Conservation (phyloP, 2,329 filamentous ascomycete genomes). For the Sporothrix dimorphospora region DNA sequence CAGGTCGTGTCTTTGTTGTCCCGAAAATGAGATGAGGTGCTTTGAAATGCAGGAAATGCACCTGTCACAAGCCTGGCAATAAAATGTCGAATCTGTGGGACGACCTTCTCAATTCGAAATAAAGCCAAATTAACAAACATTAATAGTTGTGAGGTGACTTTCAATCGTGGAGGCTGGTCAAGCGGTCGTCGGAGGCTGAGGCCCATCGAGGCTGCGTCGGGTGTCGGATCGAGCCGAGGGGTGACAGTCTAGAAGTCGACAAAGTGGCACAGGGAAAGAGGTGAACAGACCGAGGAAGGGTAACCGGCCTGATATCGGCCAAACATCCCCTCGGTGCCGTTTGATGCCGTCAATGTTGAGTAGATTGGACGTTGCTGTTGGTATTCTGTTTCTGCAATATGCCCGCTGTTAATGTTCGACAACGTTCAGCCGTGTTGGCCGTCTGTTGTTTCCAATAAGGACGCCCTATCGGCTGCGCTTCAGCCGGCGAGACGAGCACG, state of each 20-base stretch:
- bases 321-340: background rate
- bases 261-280: background rate
- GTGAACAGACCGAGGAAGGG: background rate
- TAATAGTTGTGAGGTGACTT: too few relatives aligned
- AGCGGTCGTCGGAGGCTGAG: background rate
- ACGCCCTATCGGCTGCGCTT: constrained; percentile 11
- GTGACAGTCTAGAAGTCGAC: background rate
- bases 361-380: background rate
- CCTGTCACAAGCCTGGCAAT: background rate
- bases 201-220: background rate
- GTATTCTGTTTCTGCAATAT: background rate
- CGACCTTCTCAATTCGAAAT: background rate
- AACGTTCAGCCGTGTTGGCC: background rate
- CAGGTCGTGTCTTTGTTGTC: background rate
- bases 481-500: background rate
- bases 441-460: background rate
- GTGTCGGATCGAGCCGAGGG: background rate
- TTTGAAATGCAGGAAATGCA: background rate
- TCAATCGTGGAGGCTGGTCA: background rate
- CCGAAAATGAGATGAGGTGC: background rate
- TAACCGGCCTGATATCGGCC: background rate
- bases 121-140: background rate
- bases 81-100: background rate
- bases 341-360: background rate
- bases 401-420: too few relatives aligned